phyloP scores from a whole-genome alignment of 1,284 basidiomycete species.

The Mycena citricolor region DNA sequence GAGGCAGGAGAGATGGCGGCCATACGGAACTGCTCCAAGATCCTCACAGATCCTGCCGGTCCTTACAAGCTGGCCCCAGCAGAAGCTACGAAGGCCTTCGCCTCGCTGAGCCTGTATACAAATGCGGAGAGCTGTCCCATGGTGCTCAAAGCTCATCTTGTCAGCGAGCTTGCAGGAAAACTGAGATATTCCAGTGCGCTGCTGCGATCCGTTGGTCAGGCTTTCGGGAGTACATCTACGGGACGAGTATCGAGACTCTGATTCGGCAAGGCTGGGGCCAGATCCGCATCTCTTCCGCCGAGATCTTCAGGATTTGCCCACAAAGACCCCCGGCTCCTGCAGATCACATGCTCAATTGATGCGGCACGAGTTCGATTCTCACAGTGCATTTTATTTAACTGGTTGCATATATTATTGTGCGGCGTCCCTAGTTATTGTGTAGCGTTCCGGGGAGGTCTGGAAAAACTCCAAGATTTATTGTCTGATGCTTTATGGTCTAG shows the following conservation, averaged over 20 bases:
- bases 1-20: conserved; percentile 23
- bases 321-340: too few species aligned
- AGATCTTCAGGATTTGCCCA: conserved; percentile 23
- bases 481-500: too few species aligned
- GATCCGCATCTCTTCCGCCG: conserved; percentile 20
- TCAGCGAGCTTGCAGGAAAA: too few species aligned
- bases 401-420: too few species aligned
- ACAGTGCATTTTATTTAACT: too few species aligned
- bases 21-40: conserved; percentile 22
- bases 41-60: conserved; percentile 23
- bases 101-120: conserved; percentile 14
- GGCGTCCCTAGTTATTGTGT: too few species aligned
- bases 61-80: conserved; percentile 20
- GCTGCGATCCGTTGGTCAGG: conserved; percentile 26
- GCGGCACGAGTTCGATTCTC: too few species aligned
- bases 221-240: conserved; percentile 26
- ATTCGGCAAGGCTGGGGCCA: conserved; percentile 23
- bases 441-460: too few species aligned
- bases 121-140: conserved; percentile 28
- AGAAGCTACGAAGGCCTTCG: conserved; percentile 5
- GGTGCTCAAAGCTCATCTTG: conserved; percentile 10
- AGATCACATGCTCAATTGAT: too few species aligned
- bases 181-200: conserved; percentile 21
- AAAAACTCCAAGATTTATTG: too few species aligned
- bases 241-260: conserved; percentile 23